Percentiles rank a stretch among this genome's conserved stretches.
phyloP scores from a whole-genome alignment of 208 protist species.

The Strigomonas culicis region DNA sequence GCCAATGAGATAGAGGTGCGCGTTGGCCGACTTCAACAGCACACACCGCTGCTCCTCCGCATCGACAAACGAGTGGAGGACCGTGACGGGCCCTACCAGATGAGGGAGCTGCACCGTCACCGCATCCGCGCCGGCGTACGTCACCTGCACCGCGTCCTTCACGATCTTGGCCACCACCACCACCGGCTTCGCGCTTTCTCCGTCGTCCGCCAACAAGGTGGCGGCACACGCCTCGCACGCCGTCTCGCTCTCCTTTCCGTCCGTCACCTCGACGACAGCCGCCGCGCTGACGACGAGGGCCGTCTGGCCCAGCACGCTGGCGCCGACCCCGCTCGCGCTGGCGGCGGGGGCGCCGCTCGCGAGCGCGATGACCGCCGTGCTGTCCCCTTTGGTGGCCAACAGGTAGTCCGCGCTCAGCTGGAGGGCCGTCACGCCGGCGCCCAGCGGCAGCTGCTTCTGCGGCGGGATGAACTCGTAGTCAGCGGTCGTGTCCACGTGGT shows the following conservation, averaged over 20 bases:
- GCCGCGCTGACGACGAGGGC: not conserved
- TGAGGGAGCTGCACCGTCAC: no score
- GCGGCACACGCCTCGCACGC: no score
- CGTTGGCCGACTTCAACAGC: constrained; percentile 50
- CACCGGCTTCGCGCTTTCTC: no score
- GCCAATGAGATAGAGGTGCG: constrained; percentile 60
- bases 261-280: not conserved
- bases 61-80: not conserved
- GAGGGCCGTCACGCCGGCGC: constrained; percentile 16
- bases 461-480: constrained; percentile 32
- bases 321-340: constrained; percentile 5
- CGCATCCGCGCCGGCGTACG: no score
- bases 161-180: no score
- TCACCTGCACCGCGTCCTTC: no score
- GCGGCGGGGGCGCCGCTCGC: not conserved
- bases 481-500: constrained; percentile 26
- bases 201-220: no score
- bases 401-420: constrained; percentile 15
- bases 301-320: not conserved
- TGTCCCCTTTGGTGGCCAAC: constrained; percentile 13
- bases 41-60: constrained; percentile 18
- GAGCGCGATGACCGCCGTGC: constrained; percentile 5
- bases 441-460: constrained; percentile 1
- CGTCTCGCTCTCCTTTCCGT: no score
- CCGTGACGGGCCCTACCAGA: no score